phyloP scores from a whole-genome alignment of 345 rosid species.

The Aethionema arabicum region DNA sequence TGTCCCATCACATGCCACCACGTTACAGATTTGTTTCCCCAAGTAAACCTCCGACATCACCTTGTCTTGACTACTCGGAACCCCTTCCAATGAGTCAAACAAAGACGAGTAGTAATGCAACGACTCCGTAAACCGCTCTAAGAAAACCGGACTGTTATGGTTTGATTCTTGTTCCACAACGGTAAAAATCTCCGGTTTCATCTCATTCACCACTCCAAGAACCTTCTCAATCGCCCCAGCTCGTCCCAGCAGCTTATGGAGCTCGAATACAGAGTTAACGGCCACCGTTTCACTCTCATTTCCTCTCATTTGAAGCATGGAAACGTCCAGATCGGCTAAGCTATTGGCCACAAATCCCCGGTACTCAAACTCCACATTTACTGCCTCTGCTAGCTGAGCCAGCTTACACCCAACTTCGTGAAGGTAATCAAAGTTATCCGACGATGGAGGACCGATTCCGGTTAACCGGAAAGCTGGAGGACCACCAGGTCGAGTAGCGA shows the following conservation, averaged over 20 bases:
- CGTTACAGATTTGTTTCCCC: slow-evolving; percentile 82
- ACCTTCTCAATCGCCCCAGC: slow-evolving; percentile 67
- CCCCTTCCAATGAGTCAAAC: slow-evolving; percentile 78
- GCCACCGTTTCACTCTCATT: slow-evolving; percentile 63
- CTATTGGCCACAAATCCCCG: slow-evolving; percentile 71
- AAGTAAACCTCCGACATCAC: slow-evolving; percentile 72
- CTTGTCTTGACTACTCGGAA: slow-evolving; percentile 46
- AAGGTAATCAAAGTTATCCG: slow-evolving; percentile 55
- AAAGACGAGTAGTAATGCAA: slow-evolving; percentile 74
- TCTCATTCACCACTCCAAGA: slow-evolving; percentile 50
- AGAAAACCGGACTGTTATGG: slow-evolving; percentile 66
- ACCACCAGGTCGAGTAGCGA: slow-evolving; percentile 69
- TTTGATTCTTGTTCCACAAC: slow-evolving; percentile 79
- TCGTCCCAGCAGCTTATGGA: slow-evolving; percentile 59
- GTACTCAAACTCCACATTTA: slow-evolving; percentile 72
- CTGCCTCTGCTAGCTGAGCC: slow-evolving; percentile 70
- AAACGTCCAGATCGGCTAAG: slow-evolving; percentile 70
- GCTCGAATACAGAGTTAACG: slow-evolving; percentile 77
- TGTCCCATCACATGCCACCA: slow-evolving; percentile 71
- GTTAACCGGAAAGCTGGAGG: slow-evolving; percentile 75
- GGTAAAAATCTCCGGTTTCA: slow-evolving; percentile 72
- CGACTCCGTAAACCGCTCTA: slow-evolving; percentile 80
- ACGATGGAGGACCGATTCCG: slow-evolving; percentile 76
- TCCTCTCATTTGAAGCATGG: slow-evolving; percentile 60
- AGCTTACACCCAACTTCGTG: slow-evolving; percentile 81